phyloP scores from a whole-genome alignment of 345 rosid genomes.

The Microthlaspi erraticum region DNA sequence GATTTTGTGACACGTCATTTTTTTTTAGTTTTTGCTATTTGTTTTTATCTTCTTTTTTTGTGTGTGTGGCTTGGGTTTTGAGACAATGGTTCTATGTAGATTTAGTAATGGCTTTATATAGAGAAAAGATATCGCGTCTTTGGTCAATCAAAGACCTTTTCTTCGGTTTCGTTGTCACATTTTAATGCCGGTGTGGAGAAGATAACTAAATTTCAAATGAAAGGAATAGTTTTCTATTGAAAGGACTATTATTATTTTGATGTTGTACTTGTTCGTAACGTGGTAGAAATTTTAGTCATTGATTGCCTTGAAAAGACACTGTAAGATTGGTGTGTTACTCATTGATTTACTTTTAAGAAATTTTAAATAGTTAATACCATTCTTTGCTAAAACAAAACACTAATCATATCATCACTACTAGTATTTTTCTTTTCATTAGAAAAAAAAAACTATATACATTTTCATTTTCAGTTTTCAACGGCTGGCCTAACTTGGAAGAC shows the following conservation, averaged over 20 bases:
- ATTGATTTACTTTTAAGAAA: background rate
- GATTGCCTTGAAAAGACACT: background rate
- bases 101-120: background rate
- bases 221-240: too few species aligned
- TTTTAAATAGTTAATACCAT: too few species aligned
- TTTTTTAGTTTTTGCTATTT: background rate
- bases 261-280: too few species aligned
- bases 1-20: constrained; percentile 2
- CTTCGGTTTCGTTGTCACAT: background rate
- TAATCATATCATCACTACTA: background rate
- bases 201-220: too few species aligned
- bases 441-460: too few species aligned
- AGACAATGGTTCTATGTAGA: background rate
- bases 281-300: background rate
- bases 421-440: background rate
- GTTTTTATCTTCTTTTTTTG: background rate
- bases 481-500: background rate
- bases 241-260: too few species aligned
- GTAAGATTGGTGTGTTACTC: background rate
- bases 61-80: background rate
- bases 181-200: too few species aligned
- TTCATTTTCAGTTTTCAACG: background rate
- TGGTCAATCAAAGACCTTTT: background rate
- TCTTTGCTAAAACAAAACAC: background rate
- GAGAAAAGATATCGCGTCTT: background rate